Evolutionary conservation across 192 early-diverging fungal species (phyloP).

Genomic region (Backusella westeae): DNA sequence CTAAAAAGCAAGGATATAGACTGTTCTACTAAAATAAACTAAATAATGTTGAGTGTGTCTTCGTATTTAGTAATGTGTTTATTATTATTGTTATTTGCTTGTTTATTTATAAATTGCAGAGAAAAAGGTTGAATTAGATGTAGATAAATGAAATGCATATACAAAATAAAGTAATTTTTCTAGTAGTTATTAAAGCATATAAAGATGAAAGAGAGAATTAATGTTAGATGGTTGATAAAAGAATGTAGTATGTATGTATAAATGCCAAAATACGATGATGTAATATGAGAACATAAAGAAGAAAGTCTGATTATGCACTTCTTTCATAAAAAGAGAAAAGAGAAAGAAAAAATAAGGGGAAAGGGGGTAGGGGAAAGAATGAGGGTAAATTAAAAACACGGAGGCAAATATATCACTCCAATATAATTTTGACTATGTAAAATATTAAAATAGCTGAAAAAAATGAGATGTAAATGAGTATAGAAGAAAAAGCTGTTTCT

Average conservation of each 20-base stretch:
- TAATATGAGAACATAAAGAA: constrained; percentile 5
- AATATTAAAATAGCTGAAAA: background rate
- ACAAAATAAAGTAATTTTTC: background rate
- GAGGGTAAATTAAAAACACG: constrained; percentile 8
- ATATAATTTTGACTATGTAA: constrained; percentile 7
- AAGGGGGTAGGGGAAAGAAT: background rate
- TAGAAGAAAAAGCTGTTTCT: background rate
- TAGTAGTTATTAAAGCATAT: background rate
- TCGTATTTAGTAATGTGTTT: background rate
- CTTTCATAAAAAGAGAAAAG: constrained; percentile 8
- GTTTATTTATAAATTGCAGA: constrained; percentile 2
- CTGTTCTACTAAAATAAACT: background rate
- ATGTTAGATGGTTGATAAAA: background rate
- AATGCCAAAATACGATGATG: background rate
- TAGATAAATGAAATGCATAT: constrained; percentile 3
- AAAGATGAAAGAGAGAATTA: background rate
- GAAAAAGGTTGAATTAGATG: background rate
- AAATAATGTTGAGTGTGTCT: too few relatives aligned
- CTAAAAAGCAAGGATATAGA: background rate
- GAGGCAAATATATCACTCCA: background rate
- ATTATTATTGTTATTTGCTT: background rate
- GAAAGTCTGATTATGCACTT: background rate
- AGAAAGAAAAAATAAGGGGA: background rate
- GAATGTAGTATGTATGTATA: background rate
- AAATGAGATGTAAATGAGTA: background rate